phyloP scores from a whole-genome alignment of 2,329 filamentous ascomycete species.

The Colletotrichum agaves region DNA sequence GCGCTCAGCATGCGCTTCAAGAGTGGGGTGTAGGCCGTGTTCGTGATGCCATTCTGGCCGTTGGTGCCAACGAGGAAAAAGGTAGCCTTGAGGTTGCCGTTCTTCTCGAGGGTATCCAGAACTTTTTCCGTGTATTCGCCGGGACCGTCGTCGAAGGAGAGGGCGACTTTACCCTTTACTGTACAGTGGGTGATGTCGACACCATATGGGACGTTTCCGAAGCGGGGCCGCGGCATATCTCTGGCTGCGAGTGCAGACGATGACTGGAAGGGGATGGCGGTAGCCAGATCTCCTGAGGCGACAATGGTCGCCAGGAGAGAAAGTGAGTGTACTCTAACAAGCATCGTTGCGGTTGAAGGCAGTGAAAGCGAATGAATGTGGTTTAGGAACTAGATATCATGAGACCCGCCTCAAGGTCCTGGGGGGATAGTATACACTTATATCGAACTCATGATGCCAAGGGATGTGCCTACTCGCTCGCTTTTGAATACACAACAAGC shows the following conservation, averaged over 20 bases:
- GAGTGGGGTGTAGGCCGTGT: slow-evolving; percentile 50
- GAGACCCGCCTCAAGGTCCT: not conserved
- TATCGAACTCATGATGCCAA: slow-evolving; percentile 22
- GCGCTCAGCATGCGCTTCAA: slow-evolving; percentile 55
- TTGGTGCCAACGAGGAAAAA: slow-evolving; percentile 51
- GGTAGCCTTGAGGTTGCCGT: slow-evolving; percentile 47
- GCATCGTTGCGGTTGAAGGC: slow-evolving; percentile 29
- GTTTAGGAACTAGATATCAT: not conserved
- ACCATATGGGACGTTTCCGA: slow-evolving; percentile 47
- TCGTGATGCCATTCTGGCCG: slow-evolving; percentile 47
- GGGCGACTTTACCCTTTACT: slow-evolving; percentile 46
- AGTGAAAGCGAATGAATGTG: slow-evolving; percentile 17
- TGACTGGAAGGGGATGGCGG: slow-evolving; percentile 25
- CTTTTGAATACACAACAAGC: slow-evolving; percentile 12
- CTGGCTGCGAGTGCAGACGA: slow-evolving; percentile 14
- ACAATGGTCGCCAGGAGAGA: slow-evolving; percentile 28
- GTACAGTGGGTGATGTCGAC: slow-evolving; percentile 48
- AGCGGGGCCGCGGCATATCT: slow-evolving; percentile 41
- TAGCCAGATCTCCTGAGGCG: slow-evolving; percentile 23
- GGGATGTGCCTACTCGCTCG: not conserved
- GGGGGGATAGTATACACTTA: slow-evolving; percentile 20
- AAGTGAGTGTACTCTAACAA: slow-evolving; percentile 36
- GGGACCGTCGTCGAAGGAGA: slow-evolving; percentile 54
- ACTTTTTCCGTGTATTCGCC: slow-evolving; percentile 47
- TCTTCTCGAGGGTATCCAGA: slow-evolving; percentile 48